Conservation (phyloP, 805 yeast genomes). For the Lachancea waltii region DNA sequence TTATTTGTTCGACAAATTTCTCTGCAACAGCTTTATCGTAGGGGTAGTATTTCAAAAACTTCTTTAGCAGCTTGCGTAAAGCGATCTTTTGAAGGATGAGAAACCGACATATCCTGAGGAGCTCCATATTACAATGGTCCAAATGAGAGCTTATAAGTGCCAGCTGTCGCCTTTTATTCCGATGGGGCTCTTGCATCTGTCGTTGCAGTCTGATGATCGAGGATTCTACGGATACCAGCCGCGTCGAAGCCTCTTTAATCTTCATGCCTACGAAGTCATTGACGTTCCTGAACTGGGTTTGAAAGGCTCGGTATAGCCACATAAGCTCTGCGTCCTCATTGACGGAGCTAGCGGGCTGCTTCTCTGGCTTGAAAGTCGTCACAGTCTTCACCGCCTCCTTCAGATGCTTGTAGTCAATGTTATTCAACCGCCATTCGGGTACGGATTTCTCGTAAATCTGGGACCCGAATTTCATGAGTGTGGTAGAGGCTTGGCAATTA, state of each 20-base stretch:
- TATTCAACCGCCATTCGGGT: slow-evolving; percentile 82
- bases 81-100: slow-evolving; percentile 58
- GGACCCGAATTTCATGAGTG: slow-evolving; percentile 76
- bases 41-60: slow-evolving; percentile 32
- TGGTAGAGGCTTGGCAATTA: too few species aligned
- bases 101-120: slow-evolving; percentile 50
- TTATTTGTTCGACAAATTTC: slow-evolving; percentile 13
- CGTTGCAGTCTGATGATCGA: slow-evolving; percentile 18
- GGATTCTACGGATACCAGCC: slow-evolving; percentile 25
- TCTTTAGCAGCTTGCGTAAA: slow-evolving; percentile 52
- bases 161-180: slow-evolving; percentile 12
- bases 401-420: slow-evolving; percentile 74
- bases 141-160: slow-evolving; percentile 16
- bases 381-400: slow-evolving; percentile 58
- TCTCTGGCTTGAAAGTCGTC: slow-evolving; percentile 31
- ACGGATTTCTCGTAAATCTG: slow-evolving; percentile 69
- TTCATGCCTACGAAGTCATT: slow-evolving; percentile 27
- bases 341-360: slow-evolving; percentile 3
- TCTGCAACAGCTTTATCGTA: slow-evolving; percentile 12
- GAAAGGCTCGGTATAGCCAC: slow-evolving; percentile 13
- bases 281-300: slow-evolving; percentile 22
- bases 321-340: slow-evolving; percentile 10
- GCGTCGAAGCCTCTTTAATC: slow-evolving; percentile 26
- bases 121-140: slow-evolving; percentile 28
- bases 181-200: not conserved